A percentile compares a stretch with the other conserved stretches of the same genome.
Conservation (phyloP, 2,329 filamentous ascomycete species). For the Fusarium marasasianum region DNA sequence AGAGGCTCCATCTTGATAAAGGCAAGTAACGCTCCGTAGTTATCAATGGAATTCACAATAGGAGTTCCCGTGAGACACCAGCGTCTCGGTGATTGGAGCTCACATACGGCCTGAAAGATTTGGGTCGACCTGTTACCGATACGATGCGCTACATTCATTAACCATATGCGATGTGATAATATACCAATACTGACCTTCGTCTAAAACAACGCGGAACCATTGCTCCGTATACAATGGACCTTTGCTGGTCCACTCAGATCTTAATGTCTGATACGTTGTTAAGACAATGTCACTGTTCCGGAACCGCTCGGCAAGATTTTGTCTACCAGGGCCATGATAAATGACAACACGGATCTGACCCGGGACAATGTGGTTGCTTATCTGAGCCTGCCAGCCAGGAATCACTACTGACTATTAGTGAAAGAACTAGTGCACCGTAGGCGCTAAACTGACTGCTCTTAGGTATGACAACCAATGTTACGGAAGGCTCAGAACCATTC, state of each 20-base stretch:
- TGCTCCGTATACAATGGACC: background rate
- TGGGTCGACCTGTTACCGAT: constrained; percentile 48
- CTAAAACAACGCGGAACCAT: constrained; percentile 50
- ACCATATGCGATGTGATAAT: fast-evolving
- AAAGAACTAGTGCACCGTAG: fast-evolving
- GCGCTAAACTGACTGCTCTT: constrained; percentile 8
- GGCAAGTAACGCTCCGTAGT: constrained; percentile 49
- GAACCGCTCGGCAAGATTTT: background rate
- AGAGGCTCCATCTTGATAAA: constrained; percentile 46
- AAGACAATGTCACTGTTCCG: constrained; percentile 9
- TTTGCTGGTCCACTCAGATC: constrained; percentile 34
- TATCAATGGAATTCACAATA: constrained; percentile 53
- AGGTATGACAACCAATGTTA: constrained; percentile 20
- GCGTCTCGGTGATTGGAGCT: constrained; percentile 36
- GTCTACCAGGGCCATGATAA: constrained; percentile 2
- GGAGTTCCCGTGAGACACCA: constrained; percentile 56
- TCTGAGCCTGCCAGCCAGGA: constrained; percentile 39
- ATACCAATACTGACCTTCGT: constrained; percentile 47
- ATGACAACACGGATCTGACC: background rate
- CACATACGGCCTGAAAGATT: constrained; percentile 42
- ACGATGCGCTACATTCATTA: constrained; percentile 45
- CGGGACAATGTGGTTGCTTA: background rate
- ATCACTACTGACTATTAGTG: constrained; percentile 42
- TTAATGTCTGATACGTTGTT: constrained; percentile 51
- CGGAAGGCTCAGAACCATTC: constrained; percentile 33